Base-by-base conservation (phyloP, 352 stramenopile species). In the Phytophthora hybrid region DNA sequence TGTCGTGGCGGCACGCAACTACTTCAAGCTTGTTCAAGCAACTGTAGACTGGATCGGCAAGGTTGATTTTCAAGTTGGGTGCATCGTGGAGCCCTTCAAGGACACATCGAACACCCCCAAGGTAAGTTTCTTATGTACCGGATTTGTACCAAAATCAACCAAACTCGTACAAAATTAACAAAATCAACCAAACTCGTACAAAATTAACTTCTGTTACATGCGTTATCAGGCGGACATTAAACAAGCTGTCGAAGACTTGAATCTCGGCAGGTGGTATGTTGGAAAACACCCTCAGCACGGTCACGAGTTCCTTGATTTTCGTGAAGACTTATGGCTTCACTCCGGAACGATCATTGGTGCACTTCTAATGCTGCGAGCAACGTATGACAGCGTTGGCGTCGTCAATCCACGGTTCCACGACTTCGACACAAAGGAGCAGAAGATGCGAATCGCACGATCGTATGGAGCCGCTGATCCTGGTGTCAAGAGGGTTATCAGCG, bases 351-450 rank as follows among this genome's bases (percentile, higher is more conserved):
- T 57, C 6, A 65, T 65, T 13, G 59, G 59, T 9, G 46, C 44
- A 5, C 29, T 65, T 5, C 55, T 65, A 3, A 65, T 65, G 59
- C 26, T 65, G 10, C 23, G n/a, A 16, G 59, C 56, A 44, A 37
- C 16, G 3, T 56, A 57, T 54, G 5, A 65, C 13, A 14, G 23
- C 16, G 59, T 65, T 14, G 59, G 26, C 46, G 8, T 65, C 13
- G 18, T 57, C 34, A 41, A 41, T 41, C 34, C 34, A 41, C 34
- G 11, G 8, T 65, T 31, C n/a, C 59, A 21, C 1, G 59, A 64
- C 16, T 64, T 46, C 31, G 44, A 64, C 3, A 56, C 41, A 10
- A 46, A 26, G 23, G 59, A 65, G 26, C 59, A 65, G 31, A 65
- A 18, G 23, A 31, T 23, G 7, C 59, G 59, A 0, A 5, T 47